Percentiles rank a stretch among this genome's conserved stretches.
These are phyloP conservation scores for Conoideocrella luteorostrata DNA, from an alignment of 2,329 filamentous ascomycete genomes.

Conservation along the genomic window DNA sequence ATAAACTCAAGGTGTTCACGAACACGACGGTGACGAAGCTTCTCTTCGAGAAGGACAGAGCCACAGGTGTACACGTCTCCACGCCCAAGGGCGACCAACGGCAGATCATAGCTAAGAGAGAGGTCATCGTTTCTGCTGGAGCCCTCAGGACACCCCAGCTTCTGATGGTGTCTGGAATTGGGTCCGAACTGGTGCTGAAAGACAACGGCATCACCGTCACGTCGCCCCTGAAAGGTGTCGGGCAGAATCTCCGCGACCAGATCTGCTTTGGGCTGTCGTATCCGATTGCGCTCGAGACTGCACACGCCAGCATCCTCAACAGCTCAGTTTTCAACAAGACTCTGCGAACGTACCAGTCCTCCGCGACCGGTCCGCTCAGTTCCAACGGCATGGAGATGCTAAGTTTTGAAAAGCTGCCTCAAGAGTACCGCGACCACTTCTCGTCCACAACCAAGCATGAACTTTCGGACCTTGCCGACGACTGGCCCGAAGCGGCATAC, in stretches of 20 bases:
- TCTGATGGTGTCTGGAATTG: neutral
- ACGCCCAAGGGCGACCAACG: neutral
- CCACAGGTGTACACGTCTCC: neutral
- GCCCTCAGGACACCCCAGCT: neutral
- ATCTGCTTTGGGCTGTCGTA: neutral
- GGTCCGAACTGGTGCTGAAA: neutral
- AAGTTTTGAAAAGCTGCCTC: no score
- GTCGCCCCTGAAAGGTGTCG: neutral
- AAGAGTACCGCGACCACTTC: no score
- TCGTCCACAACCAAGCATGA: no score
- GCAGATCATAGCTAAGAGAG: neutral
- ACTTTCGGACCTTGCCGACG: no score
- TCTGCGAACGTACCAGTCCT: neutral
- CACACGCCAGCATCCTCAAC: neutral
- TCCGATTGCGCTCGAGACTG: neutral
- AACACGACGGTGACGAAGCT: neutral
- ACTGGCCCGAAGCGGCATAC: no score
- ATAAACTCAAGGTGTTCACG: neutral
- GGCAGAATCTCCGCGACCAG: neutral
- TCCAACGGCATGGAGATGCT: no score
- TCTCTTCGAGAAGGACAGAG: neutral
- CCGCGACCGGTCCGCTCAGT: no score
- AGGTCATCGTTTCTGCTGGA: constrained; percentile 1
- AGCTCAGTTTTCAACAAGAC: neutral
- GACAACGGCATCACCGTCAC: neutral